phyloP scores from a whole-genome alignment of 176 grass and related monocot genomes.

The Elaeis guineensis region DNA sequence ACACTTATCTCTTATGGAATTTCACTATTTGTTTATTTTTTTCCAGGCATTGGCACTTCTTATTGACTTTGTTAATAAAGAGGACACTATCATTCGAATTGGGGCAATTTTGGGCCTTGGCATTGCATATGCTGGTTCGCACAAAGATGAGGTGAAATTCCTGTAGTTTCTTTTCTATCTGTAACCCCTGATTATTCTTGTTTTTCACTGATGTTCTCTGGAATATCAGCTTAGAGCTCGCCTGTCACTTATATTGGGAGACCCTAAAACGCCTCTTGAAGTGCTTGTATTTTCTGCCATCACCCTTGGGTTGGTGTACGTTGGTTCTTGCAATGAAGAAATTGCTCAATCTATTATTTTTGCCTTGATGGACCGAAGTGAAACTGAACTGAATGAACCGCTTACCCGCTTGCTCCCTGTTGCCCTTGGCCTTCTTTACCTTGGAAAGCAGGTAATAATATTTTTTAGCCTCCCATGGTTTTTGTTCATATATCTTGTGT shows the following conservation, averaged over 20 bases:
- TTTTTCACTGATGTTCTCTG: slow-evolving; percentile 25
- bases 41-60: slow-evolving; percentile 77
- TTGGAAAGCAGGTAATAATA: slow-evolving; percentile 80
- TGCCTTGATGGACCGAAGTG: slow-evolving; percentile 80
- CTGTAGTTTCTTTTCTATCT: neutral
- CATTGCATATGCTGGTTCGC: slow-evolving; percentile 91
- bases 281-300: slow-evolving; percentile 86
- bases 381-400: slow-evolving; percentile 68
- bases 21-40: neutral
- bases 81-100: slow-evolving; percentile 76
- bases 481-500: too few relatives aligned
- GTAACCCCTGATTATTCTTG: neutral
- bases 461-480: too few relatives aligned
- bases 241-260: slow-evolving; percentile 63
- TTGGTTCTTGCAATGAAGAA: slow-evolving; percentile 98
- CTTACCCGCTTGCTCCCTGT: slow-evolving; percentile 82
- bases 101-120: slow-evolving; percentile 93
- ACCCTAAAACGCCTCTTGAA: slow-evolving; percentile 73
- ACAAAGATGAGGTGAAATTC: slow-evolving; percentile 69
- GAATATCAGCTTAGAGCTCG: slow-evolving; percentile 57
- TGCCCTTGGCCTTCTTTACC: slow-evolving; percentile 89
- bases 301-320: slow-evolving; percentile 74
- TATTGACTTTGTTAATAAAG: slow-evolving; percentile 85
- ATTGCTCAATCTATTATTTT: slow-evolving; percentile 94
- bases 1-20: too few relatives aligned